A percentile compares a stretch with the other conserved stretches of the same genome.
Evolutionary conservation across 2,329 filamentous ascomycete genomes (phyloP).

Genomic region (Exophiala viscosa): DNA sequence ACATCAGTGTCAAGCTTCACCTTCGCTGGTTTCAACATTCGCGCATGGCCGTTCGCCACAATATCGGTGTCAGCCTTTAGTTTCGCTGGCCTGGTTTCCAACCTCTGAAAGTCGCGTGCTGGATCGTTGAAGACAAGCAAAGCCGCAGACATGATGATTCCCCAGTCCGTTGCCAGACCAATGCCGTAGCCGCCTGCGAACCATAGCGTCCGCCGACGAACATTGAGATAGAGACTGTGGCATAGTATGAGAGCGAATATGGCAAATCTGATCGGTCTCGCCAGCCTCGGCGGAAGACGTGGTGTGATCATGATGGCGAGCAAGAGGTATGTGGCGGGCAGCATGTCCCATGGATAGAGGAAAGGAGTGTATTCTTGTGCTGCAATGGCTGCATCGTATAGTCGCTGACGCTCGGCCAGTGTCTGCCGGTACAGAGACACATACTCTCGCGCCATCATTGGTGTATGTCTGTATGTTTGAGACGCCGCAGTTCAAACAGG

Average conservation of each 20-base stretch:
- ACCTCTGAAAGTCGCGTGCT: constrained; percentile 53
- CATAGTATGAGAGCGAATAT: constrained; percentile 14
- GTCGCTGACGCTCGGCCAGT: constrained; percentile 20
- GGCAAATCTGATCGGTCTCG: constrained; percentile 7
- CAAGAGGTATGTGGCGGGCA: constrained; percentile 24
- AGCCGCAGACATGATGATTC: constrained; percentile 50
- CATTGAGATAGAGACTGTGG: constrained; percentile 12
- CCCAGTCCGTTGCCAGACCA: constrained; percentile 54
- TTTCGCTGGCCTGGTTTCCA: constrained; percentile 43
- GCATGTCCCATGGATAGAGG: constrained; percentile 27
- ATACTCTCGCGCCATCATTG: constrained; percentile 36
- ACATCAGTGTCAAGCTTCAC: not conserved
- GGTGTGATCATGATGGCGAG: constrained; percentile 21
- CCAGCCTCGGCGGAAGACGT: constrained; percentile 9
- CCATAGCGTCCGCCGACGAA: constrained; percentile 41
- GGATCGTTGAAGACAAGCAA: constrained; percentile 55
- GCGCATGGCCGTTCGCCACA: constrained; percentile 2
- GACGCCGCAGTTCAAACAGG: not conserved
- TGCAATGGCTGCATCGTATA: constrained; percentile 20
- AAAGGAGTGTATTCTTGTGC: constrained; percentile 23
- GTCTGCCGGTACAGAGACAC: constrained; percentile 40
- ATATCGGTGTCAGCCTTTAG: not conserved
- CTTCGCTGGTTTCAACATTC: not conserved
- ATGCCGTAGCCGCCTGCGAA: constrained; percentile 53
- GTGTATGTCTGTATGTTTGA: not conserved